A percentile compares a stretch with the other conserved stretches of the same genome.
Evolutionary conservation across 345 rosid genomes (phyloP).

Genomic region (Iberis pinnata): DNA sequence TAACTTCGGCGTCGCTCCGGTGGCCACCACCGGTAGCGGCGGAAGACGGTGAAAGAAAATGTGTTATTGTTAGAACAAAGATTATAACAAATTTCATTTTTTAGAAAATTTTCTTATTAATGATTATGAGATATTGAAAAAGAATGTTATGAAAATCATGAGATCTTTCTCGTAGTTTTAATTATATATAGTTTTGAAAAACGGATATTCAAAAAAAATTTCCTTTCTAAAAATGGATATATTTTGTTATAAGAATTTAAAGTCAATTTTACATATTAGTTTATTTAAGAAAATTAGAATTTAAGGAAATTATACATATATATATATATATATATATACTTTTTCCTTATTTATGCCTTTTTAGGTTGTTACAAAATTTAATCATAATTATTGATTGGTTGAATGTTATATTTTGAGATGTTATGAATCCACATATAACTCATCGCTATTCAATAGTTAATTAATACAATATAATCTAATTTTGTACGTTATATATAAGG

Average conservation of each 20-base stretch:
- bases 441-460: neutral
- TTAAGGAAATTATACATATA: too few relatives aligned
- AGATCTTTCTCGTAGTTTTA: too few relatives aligned
- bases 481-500: too few relatives aligned
- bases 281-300: too few relatives aligned
- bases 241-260: too few relatives aligned
- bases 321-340: too few relatives aligned
- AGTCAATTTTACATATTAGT: too few relatives aligned
- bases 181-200: too few relatives aligned
- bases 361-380: neutral
- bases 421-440: neutral
- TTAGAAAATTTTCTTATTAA: neutral
- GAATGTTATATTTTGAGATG: neutral
- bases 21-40: slow-evolving; percentile 40
- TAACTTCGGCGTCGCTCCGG: slow-evolving; percentile 53
- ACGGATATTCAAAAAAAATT: too few relatives aligned
- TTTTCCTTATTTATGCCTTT: neutral
- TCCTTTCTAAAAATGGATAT: too few relatives aligned
- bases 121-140: neutral
- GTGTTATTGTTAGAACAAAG: slow-evolving; percentile 31
- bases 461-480: too few relatives aligned
- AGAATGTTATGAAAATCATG: too few relatives aligned
- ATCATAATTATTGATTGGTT: neutral
- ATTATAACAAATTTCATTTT: slow-evolving; percentile 30
- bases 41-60: slow-evolving; percentile 35